Percentiles rank a stretch among this genome's conserved stretches.
Evolutionary conservation across 352 stramenopile genomes (phyloP).

Genomic region (Phytopythium montanum): DNA sequence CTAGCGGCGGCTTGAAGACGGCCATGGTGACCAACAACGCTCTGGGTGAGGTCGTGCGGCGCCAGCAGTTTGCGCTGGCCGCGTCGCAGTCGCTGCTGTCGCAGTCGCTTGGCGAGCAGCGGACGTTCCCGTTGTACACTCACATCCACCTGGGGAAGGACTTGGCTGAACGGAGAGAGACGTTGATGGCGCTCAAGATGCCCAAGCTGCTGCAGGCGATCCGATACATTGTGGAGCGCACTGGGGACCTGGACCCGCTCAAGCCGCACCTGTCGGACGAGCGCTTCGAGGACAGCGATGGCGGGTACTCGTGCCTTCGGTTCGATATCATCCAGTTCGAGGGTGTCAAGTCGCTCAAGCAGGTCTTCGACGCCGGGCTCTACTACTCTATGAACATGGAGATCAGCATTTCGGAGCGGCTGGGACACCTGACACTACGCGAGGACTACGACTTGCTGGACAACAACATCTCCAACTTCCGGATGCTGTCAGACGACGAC

Average conservation of each 20-base stretch:
- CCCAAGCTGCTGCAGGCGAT: constrained; percentile 18
- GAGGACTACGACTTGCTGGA: constrained; percentile 26
- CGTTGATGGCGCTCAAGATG: constrained; percentile 13
- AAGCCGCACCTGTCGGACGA: constrained; percentile 13
- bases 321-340: constrained; percentile 21
- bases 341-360: constrained; percentile 22
- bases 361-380: constrained; percentile 30
- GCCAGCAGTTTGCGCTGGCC: constrained; percentile 19
- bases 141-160: constrained; percentile 19
- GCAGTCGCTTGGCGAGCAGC: constrained; percentile 18
- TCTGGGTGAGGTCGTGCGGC: constrained; percentile 11
- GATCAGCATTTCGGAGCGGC: constrained; percentile 34
- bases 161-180: constrained; percentile 9
- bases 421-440: constrained; percentile 26
- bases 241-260: neutral
- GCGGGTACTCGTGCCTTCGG: constrained; percentile 18
- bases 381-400: constrained; percentile 44
- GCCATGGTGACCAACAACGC: neutral
- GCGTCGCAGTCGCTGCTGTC: constrained; percentile 20
- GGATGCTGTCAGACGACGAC: constrained; percentile 15
- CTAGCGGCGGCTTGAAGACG: neutral
- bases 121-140: constrained; percentile 15
- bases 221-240: constrained; percentile 20
- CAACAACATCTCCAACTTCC: constrained; percentile 19
- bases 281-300: constrained; percentile 20